phyloP scores from a whole-genome alignment of 2,329 filamentous ascomycete species.

The Cercospora beticola region DNA sequence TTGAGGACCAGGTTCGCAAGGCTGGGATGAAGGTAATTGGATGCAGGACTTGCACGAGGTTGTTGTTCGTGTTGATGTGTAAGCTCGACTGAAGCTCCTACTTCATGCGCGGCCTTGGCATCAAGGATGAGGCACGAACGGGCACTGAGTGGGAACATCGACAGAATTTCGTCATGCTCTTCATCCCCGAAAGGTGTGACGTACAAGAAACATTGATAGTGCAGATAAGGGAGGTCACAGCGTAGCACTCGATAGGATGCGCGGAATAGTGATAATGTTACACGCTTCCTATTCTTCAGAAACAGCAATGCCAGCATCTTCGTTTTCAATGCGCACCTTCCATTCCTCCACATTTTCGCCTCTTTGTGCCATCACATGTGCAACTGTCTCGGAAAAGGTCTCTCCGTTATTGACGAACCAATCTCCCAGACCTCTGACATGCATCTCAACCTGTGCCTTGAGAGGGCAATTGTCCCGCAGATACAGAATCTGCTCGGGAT shows the following conservation, averaged over 20 bases:
- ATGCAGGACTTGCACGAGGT: background rate
- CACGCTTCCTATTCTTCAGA: constrained; percentile 20
- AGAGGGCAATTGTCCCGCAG: constrained; percentile 56
- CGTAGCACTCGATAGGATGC: background rate
- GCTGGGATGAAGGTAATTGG: background rate
- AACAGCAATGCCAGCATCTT: constrained; percentile 66
- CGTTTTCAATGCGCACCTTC: constrained; percentile 63
- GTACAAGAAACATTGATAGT: background rate
- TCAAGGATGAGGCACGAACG: background rate
- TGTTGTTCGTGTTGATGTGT: background rate
- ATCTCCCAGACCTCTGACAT: constrained; percentile 53
- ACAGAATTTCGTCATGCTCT: background rate
- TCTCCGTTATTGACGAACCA: constrained; percentile 66
- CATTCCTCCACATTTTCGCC: constrained; percentile 57
- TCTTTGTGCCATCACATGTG: constrained; percentile 56
- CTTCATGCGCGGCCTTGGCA: background rate
- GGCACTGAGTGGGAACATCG: background rate
- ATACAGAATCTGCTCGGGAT: constrained; percentile 60
- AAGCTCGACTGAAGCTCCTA: background rate
- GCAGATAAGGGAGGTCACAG: background rate
- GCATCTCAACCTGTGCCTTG: constrained; percentile 59
- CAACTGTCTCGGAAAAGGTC: constrained; percentile 60
- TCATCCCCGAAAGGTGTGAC: background rate
- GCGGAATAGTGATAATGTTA: background rate
- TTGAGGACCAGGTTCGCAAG: background rate